A percentile compares a stretch with the other conserved stretches of the same genome.
These are phyloP conservation scores for Hordeum pubiflorum DNA, from an alignment of 202 grass and related monocot species.

Conservation along the genomic window DNA sequence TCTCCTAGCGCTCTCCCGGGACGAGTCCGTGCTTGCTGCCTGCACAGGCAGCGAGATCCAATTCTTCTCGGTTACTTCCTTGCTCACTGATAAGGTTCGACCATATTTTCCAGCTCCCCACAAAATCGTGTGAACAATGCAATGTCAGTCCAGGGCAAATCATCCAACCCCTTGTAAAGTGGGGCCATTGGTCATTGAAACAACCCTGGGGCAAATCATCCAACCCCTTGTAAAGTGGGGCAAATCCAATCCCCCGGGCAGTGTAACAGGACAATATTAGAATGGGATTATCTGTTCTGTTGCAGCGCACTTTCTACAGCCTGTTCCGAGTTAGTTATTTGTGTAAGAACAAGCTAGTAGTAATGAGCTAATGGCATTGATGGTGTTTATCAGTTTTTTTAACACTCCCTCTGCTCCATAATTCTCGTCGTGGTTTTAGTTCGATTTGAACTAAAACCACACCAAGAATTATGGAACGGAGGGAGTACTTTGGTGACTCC, in stretches of 20 bases:
- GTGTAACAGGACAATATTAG: background rate
- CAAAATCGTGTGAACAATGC: background rate
- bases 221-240: too few relatives aligned
- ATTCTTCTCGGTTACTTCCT: slow-evolving; percentile 59
- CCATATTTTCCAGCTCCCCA: background rate
- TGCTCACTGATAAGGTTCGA: slow-evolving; percentile 60
- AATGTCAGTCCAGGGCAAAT: background rate
- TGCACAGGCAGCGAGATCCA: slow-evolving; percentile 49
- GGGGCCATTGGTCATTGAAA: too few relatives aligned
- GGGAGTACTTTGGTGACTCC: background rate
- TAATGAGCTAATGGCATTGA: background rate
- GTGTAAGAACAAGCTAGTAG: background rate
- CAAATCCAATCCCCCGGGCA: too few relatives aligned
- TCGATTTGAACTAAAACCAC: too few relatives aligned
- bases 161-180: too few relatives aligned
- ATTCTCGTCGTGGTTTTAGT: too few relatives aligned
- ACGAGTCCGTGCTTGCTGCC: slow-evolving; percentile 58
- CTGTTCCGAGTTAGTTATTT: background rate
- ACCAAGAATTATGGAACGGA: too few relatives aligned
- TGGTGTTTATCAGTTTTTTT: background rate
- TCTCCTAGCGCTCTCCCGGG: slow-evolving; percentile 60
- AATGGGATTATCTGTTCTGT: background rate
- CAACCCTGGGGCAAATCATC: too few relatives aligned
- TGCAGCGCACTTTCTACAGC: background rate
- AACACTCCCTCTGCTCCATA: too few relatives aligned